A percentile compares a stretch with the other conserved stretches of the same genome.
Evolutionary conservation across 495 filamentous ascomycete species (phyloP).

Genomic region (Aspergillus campestris): DNA sequence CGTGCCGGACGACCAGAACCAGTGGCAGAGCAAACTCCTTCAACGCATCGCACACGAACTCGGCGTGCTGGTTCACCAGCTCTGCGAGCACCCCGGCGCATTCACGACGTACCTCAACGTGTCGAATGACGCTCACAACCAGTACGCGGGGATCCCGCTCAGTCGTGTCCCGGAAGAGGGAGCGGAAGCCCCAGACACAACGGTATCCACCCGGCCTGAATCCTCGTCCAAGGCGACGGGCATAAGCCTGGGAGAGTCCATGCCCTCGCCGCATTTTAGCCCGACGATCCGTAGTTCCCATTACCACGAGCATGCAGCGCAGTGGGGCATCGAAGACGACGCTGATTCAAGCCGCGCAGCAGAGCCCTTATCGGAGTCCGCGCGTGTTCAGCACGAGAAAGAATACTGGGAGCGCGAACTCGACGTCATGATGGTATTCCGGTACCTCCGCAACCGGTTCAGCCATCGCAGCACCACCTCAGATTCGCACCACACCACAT

Average conservation of each 20-base stretch:
- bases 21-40: conserved; percentile 71
- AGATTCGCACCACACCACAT: conserved; percentile 25
- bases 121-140: conserved; percentile 29
- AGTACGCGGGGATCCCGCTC: conserved; percentile 48
- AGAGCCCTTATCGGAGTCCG: conserved; percentile 26
- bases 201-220: conserved; percentile 11
- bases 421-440: conserved; percentile 81
- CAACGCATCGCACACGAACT: conserved; percentile 81
- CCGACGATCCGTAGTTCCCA: conserved; percentile 36
- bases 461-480: conserved; percentile 32
- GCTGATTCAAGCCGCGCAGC: conserved; percentile 15
- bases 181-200: conserved; percentile 1
- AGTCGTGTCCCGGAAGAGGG: conserved; percentile 22
- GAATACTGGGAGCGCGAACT: conserved; percentile 88
- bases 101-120: conserved; percentile 64
- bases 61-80: conserved; percentile 70
- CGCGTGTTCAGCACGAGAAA: conserved; percentile 34
- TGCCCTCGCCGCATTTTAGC: conserved; percentile 33
- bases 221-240: conserved; percentile 12
- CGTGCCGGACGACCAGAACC: conserved; percentile 34
- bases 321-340: conserved; percentile 65
- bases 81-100: conserved; percentile 72
- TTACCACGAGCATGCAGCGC: conserved; percentile 42
- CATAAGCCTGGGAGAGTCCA: conserved; percentile 16
- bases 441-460: conserved; percentile 73